Base-by-base conservation (phyloP, 2,329 filamentous ascomycete species). In the Akanthomyces lecanii region DNA sequence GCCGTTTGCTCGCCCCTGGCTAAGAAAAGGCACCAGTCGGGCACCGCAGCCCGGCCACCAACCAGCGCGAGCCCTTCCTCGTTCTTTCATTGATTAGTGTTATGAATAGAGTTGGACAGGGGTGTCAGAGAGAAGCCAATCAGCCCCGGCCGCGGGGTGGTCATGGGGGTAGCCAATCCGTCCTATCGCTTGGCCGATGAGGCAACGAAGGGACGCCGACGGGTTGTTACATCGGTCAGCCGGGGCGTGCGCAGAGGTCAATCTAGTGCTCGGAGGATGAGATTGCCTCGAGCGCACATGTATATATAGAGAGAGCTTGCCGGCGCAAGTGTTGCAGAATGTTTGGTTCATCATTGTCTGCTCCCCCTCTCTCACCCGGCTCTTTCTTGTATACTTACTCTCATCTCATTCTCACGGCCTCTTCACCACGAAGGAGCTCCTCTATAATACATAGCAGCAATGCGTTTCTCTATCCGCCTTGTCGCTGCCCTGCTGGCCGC, bases 401-500 rank as follows among this genome's bases (percentile, higher is more conserved):
- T 36, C 33, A 25, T 55, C 36, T 30, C 18, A 25, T 36, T 55
- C n/a, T 28, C 33, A 50, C 21, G 10, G 23, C 14, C 36, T 36
- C 10, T 2, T 3, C 33, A 36, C 33, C 33, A 11, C 30, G 33
- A 30, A 30, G 8, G 33, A 36, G 33, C 10, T 18, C 21, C n/a
- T 16, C 10, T 8, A 25, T 30, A 5, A 25, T 48, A 16, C 6
- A 11, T 30, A 4, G 21, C 16, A 51, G 14, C 40, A 40, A 61
- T 61, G 58, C 58, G 4, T n/a, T 36, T 61, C 28, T 45, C 58
- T 25, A 11, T 16, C n/a, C 38, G 58, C 50, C 7, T 61, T 28
- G 38, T 38, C 14, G 21, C 47, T 7, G 58, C 50, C n/a, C 5
- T 47, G 38, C 40, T 61, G 25, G 58, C 58, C 58, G 40, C 30